Evolutionary conservation across 129 eudicot species (phyloP).

Genomic region (Flaveria sonorensis): DNA sequence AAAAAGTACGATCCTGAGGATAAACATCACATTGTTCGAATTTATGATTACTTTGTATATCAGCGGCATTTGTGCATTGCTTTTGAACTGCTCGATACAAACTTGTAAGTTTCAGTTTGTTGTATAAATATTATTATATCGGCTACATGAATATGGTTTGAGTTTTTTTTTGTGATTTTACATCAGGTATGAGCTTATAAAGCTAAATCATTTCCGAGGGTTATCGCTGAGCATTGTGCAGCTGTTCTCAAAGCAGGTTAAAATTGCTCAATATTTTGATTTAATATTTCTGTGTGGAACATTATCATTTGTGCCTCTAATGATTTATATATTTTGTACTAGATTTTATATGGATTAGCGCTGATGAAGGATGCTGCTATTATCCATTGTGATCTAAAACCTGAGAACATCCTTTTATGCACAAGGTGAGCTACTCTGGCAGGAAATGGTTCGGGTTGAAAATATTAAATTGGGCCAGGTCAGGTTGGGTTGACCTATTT

Average conservation of each 20-base stretch:
- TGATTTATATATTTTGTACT: conserved; percentile 25
- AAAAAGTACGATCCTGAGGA: conserved; percentile 97
- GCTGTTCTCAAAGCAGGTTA: conserved; percentile 91
- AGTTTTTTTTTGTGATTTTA: conserved; percentile 18
- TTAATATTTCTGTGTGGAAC: not conserved
- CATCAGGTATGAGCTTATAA: conserved; percentile 88
- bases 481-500: conserved; percentile 8
- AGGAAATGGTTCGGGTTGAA: not conserved
- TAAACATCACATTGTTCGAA: conserved; percentile 95
- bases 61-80: conserved; percentile 92
- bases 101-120: conserved; percentile 66
- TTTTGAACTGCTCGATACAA: conserved; percentile 84
- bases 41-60: conserved; percentile 85
- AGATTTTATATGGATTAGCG: conserved; percentile 90
- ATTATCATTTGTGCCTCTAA: conserved; percentile 22
- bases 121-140: conserved; percentile 10
- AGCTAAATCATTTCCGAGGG: conserved; percentile 79
- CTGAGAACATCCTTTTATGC: conserved; percentile 93
- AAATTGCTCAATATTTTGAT: conserved; percentile 14
- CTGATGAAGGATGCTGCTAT: conserved; percentile 98
- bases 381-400: conserved; percentile 96
- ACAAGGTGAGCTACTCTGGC: conserved; percentile 58
- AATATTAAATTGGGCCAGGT: not conserved
- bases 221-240: conserved; percentile 89
- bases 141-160: not conserved